Conservation (phyloP, 176 grass and related monocot genomes). For the Zizania latifolia region DNA sequence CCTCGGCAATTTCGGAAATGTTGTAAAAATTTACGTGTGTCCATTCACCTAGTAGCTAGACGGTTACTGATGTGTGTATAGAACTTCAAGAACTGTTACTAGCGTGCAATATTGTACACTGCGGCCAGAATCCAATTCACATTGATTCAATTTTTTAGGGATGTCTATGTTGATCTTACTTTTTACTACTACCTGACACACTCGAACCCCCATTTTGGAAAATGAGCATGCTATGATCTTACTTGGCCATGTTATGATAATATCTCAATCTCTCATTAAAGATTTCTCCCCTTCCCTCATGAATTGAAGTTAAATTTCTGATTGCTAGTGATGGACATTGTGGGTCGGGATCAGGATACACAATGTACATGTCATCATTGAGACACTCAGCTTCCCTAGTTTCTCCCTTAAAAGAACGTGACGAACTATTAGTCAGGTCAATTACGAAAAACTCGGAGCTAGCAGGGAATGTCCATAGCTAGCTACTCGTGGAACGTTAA, state of each 20-base stretch:
- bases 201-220: neutral
- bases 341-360: too few relatives aligned
- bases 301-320: neutral
- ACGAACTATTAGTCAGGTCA: neutral
- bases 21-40: conserved; percentile 38
- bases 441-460: neutral
- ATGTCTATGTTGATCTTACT: neutral
- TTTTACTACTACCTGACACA: neutral
- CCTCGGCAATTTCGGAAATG: conserved; percentile 22
- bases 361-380: neutral
- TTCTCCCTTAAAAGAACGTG: neutral
- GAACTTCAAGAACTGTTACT: conserved; percentile 1
- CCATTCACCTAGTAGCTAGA: neutral
- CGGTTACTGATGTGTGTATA: conserved; percentile 28
- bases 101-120: conserved; percentile 8
- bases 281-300: too few relatives aligned
- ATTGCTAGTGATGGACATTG: too few relatives aligned
- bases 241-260: neutral
- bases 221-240: neutral
- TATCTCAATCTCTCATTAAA: too few relatives aligned
- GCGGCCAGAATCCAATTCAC: neutral
- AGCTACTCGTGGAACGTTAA: neutral
- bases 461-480: neutral
- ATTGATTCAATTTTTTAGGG: conserved; percentile 7
- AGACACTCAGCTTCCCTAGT: neutral